Base-by-base conservation (phyloP, 345 rosid species). In the Durio zibethinus region DNA sequence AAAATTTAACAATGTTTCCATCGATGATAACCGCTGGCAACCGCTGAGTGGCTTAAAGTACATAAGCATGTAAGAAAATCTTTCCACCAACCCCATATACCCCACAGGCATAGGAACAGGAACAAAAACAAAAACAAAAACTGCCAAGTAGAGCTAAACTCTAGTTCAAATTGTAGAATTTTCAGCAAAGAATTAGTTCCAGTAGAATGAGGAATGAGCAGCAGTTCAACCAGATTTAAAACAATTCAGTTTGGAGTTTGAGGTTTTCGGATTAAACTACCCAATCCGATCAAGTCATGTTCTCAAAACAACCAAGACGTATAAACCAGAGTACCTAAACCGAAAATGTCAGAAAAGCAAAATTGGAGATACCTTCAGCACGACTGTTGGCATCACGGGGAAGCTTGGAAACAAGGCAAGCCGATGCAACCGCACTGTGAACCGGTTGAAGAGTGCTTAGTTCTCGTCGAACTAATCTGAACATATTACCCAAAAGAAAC, bases 321-420 rank as follows among this genome's bases (percentile, higher is more conserved):
- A 9, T 3, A 48, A 62, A 47, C 62, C 23, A 27, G 64, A 59
- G 47, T 14, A 7, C 25, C 21, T 27, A 56, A 23, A 29, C 10
- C 40, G 14, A 2, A 35, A 77, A 36, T 33, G 31, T 23, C 4
- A 12, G 16, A 45, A 29, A 8, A 3, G 16, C 5, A 63, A 47
- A 40, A 53, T 1, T 16, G 29, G 16, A 45, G 61, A 48, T 75
- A 93, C 94, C 97, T 85, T 90, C 87, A 43, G 72, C 57, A 48
- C 85, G 86, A 23, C 81, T 15, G 52, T 73, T 76, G 29, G 75
- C 82, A 65, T 88, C 90, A 52, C 83, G 74, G 4, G 93, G 89
- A 15, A 91, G 89, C 79, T 86, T 90, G 56, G 98, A 93, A 75
- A 90, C 98, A 18, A 90, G 94, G 54, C 89, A 83, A 77, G 98